Evolutionary conservation across 352 stramenopile species (phyloP).

Genomic region (Phytophthora pinifolia): DNA sequence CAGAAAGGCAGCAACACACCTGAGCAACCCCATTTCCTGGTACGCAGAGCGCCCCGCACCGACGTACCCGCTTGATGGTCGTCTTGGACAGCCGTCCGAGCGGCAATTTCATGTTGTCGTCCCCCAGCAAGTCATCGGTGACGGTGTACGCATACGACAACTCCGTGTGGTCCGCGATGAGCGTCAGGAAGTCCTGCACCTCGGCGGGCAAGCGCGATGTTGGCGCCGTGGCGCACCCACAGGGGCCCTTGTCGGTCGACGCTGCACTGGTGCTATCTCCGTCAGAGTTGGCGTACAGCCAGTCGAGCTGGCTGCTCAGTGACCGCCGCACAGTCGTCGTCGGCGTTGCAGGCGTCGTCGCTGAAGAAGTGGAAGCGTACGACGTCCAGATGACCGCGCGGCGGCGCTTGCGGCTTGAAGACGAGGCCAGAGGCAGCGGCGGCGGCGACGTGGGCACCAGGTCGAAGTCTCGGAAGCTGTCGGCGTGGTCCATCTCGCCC

Average conservation of each 20-base stretch:
- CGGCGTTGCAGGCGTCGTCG: constrained; percentile 10
- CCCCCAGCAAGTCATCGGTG: constrained; percentile 39
- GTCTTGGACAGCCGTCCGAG: constrained; percentile 56
- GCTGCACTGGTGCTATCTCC: constrained; percentile 12
- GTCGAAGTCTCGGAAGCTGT: constrained; percentile 39
- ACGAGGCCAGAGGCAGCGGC: constrained; percentile 20
- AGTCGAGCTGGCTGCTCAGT: constrained; percentile 31
- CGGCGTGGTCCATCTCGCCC: constrained; percentile 30
- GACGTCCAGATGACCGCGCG: constrained; percentile 29
- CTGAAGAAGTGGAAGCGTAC: constrained; percentile 15
- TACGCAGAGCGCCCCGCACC: constrained; percentile 1
- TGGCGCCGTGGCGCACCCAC: constrained; percentile 25
- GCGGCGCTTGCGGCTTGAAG: constrained; percentile 32
- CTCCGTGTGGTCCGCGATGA: constrained; percentile 44
- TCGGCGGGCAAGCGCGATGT: constrained; percentile 45
- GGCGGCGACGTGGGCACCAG: constrained; percentile 26
- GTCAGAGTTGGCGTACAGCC: constrained; percentile 29
- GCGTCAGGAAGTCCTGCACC: constrained; percentile 54
- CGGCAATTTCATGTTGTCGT: constrained; percentile 46
- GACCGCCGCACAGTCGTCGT: constrained; percentile 20
- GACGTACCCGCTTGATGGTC: constrained; percentile 56
- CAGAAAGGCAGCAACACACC: background rate
- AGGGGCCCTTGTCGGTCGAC: constrained; percentile 13
- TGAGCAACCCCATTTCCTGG: constrained; percentile 4
- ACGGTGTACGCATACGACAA: constrained; percentile 40